These are phyloP conservation scores for Casuarina cunninghamiana DNA, from an alignment of 306 rosid genomes.

Conservation along the genomic window DNA sequence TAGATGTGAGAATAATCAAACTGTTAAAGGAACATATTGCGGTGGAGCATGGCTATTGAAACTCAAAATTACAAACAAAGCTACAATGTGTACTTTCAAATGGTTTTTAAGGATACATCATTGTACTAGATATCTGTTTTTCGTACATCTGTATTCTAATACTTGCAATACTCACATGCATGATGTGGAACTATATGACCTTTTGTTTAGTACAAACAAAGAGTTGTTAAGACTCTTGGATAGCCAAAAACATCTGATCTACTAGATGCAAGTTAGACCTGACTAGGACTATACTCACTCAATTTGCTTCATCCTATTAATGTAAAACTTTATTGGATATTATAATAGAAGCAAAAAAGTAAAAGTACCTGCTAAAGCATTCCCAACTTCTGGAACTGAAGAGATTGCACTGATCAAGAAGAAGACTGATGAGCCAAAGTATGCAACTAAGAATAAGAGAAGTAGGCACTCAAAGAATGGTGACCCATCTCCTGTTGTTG, in stretches of 20 bases:
- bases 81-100: not conserved
- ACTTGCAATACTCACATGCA: not conserved
- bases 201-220: not conserved
- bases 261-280: not conserved
- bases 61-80: not conserved
- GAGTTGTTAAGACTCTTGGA: not conserved
- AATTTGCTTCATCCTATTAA: not conserved
- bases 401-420: slow-evolving; percentile 14
- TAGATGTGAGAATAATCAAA: not conserved
- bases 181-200: not conserved
- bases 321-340: not conserved
- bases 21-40: not conserved
- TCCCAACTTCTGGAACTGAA: slow-evolving; percentile 10
- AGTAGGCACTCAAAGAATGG: slow-evolving; percentile 12
- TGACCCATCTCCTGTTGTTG: not conserved
- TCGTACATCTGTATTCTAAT: not conserved
- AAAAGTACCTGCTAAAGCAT: slow-evolving; percentile 3
- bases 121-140: not conserved
- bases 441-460: slow-evolving; percentile 3
- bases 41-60: not conserved
- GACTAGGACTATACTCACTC: not conserved
- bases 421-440: slow-evolving; percentile 13
- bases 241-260: not conserved
- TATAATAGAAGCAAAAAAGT: not conserved
- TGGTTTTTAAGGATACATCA: not conserved